These are phyloP conservation scores for Hippophae tibetana DNA, from an alignment of 306 rosid genomes.

Conservation along the genomic window DNA sequence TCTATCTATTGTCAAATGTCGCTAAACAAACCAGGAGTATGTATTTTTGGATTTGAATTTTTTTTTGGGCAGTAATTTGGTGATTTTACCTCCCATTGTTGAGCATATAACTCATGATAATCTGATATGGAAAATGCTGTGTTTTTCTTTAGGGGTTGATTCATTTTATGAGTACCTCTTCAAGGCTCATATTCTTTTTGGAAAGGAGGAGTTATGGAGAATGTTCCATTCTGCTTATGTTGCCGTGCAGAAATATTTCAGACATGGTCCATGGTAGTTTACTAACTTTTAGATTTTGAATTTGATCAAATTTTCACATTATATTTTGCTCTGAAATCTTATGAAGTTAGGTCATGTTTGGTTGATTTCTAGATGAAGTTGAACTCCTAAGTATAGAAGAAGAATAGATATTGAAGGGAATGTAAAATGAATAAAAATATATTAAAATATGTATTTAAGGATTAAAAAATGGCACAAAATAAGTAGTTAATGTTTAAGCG, in stretches of 20 bases:
- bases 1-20: not conserved
- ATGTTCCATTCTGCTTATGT: slow-evolving; percentile 51
- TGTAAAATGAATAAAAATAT: no score
- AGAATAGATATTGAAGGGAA: no score
- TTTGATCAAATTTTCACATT: no score
- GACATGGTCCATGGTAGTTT: slow-evolving; percentile 89
- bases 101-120: slow-evolving; percentile 16
- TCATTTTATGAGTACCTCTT: slow-evolving; percentile 92
- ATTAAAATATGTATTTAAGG: no score
- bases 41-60: slow-evolving; percentile 6
- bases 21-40: no score
- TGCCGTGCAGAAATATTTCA: slow-evolving; percentile 58
- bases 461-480: no score
- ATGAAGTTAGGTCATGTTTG: no score
- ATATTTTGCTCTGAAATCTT: no score
- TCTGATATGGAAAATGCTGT: slow-evolving; percentile 28
- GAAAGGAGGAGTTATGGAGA: slow-evolving; percentile 54
- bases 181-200: slow-evolving; percentile 79
- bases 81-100: slow-evolving; percentile 14
- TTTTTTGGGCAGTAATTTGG: slow-evolving; percentile 1
- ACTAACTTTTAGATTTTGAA: not conserved
- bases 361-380: no score
- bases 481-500: no score
- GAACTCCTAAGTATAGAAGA: no score
- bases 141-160: slow-evolving; percentile 71